Percentiles rank a stretch among this genome's conserved stretches.
phyloP scores from a whole-genome alignment of 805 yeast genomes.

The Wickerhamiella sorbophila region DNA sequence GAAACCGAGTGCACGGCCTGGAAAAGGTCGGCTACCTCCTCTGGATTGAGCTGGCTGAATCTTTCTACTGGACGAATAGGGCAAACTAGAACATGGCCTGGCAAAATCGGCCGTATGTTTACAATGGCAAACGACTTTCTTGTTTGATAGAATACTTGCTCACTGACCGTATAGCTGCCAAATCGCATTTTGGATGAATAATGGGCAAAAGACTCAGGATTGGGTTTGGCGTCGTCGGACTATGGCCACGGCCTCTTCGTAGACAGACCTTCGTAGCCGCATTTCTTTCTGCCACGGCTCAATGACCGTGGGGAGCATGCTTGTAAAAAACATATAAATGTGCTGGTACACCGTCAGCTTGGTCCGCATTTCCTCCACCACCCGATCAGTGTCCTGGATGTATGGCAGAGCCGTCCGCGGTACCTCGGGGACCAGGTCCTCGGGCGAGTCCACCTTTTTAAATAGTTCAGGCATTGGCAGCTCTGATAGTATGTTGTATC shows the following conservation, averaged over 20 bases:
- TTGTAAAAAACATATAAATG: background rate
- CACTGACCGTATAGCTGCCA: slow-evolving; percentile 23
- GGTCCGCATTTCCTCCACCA: background rate
- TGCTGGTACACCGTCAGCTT: slow-evolving; percentile 2
- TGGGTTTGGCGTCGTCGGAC: background rate
- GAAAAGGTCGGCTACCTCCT: slow-evolving; percentile 66
- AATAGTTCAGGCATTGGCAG: slow-evolving; percentile 20
- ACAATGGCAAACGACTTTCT: slow-evolving; percentile 70
- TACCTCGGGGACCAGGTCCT: background rate
- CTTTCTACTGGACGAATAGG: slow-evolving; percentile 60
- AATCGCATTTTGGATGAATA: slow-evolving; percentile 16
- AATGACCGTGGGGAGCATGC: slow-evolving; percentile 1
- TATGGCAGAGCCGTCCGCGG: background rate
- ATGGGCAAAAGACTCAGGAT: too few species aligned
- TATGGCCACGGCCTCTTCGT: background rate
- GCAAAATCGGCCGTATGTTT: slow-evolving; percentile 79
- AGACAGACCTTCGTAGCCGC: background rate
- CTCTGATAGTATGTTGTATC: background rate
- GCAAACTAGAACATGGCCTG: slow-evolving; percentile 85
- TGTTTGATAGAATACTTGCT: slow-evolving; percentile 36
- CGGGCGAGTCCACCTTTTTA: background rate
- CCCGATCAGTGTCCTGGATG: background rate
- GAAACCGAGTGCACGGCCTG: slow-evolving; percentile 57
- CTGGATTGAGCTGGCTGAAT: slow-evolving; percentile 52
- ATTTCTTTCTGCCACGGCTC: slow-evolving; percentile 2